A percentile compares a stretch with the other conserved stretches of the same genome.
phyloP scores from a whole-genome alignment of 2,329 filamentous ascomycete genomes.

The Colletotrichum incanum region DNA sequence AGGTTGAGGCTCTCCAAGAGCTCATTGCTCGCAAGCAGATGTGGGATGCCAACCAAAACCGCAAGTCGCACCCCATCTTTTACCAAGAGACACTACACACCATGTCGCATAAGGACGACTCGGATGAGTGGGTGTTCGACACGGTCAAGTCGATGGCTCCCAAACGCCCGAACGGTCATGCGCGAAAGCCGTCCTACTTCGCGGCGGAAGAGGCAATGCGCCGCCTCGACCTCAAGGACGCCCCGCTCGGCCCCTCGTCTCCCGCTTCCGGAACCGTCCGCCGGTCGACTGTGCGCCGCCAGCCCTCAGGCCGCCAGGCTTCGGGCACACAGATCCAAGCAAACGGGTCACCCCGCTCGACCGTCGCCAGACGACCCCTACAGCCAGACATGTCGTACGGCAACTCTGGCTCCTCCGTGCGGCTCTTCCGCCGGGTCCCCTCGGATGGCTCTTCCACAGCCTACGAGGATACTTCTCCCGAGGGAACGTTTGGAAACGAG shows the following conservation, averaged over 20 bases:
- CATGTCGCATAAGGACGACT: conserved; percentile 76
- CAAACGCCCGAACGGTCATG: conserved; percentile 67
- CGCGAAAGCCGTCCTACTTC: conserved; percentile 71
- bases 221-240: conserved; percentile 74
- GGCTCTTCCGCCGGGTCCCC: conserved; percentile 88
- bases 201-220: conserved; percentile 74
- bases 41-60: conserved; percentile 82
- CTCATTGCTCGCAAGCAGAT: conserved; percentile 87
- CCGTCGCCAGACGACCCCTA: conserved; percentile 79
- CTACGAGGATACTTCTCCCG: conserved; percentile 56
- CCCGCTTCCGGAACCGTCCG: conserved; percentile 70
- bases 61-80: conserved; percentile 82
- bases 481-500: conserved; percentile 70
- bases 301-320: conserved; percentile 63
- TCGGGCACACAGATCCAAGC: conserved; percentile 57
- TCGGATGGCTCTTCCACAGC: conserved; percentile 75
- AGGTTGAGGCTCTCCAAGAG: conserved; percentile 89
- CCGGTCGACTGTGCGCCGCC: conserved; percentile 69
- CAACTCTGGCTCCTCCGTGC: conserved; percentile 91
- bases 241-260: conserved; percentile 70
- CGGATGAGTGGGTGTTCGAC: conserved; percentile 96
- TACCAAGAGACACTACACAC: conserved; percentile 93
- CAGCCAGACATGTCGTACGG: conserved; percentile 94
- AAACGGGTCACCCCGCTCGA: conserved; percentile 60
- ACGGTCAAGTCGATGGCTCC: conserved; percentile 84